Conservation (phyloP, 768 basidiomycete genomes). For the Cyclocybe cylindracea region DNA sequence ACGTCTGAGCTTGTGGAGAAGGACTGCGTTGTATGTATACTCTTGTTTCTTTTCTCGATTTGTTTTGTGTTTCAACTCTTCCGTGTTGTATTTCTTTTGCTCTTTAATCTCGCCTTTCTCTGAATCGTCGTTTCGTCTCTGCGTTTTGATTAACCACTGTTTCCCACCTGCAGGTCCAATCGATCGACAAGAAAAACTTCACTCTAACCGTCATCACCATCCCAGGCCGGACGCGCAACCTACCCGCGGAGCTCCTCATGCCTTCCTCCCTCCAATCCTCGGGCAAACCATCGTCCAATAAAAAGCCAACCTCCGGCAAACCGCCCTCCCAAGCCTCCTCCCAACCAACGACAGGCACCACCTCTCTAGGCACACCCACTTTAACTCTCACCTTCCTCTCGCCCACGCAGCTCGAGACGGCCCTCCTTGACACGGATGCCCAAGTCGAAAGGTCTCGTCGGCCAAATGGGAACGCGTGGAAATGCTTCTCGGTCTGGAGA, state of each 20-base stretch:
- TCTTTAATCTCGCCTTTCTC: too few species aligned
- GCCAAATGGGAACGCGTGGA: constrained; percentile 59
- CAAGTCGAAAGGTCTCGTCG: constrained; percentile 41
- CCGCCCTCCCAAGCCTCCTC: too few species aligned
- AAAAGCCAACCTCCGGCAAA: too few species aligned
- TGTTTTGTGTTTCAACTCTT: not conserved
- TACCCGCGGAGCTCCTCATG: constrained; percentile 37
- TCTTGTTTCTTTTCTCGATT: not conserved
- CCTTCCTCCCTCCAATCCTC: constrained; percentile 27
- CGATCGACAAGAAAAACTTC: constrained; percentile 41
- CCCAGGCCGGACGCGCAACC: constrained; percentile 33
- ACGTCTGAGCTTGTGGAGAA: constrained; percentile 48
- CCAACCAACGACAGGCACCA: too few species aligned
- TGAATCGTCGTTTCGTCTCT: too few species aligned
- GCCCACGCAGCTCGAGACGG: constrained; percentile 52
- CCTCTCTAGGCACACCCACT: constrained; percentile 14
- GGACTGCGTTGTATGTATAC: constrained; percentile 48
- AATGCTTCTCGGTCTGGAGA: constrained; percentile 55
- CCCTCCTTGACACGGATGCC: constrained; percentile 51
- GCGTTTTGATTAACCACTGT: too few species aligned
- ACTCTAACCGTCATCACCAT: constrained; percentile 44
- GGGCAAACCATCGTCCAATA: not conserved
- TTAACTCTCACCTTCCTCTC: constrained; percentile 39
- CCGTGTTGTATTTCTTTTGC: not conserved
- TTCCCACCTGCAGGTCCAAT: constrained; percentile 38